Base-by-base conservation (phyloP, 768 basidiomycete genomes). In the Trametes cinnabarina region DNA sequence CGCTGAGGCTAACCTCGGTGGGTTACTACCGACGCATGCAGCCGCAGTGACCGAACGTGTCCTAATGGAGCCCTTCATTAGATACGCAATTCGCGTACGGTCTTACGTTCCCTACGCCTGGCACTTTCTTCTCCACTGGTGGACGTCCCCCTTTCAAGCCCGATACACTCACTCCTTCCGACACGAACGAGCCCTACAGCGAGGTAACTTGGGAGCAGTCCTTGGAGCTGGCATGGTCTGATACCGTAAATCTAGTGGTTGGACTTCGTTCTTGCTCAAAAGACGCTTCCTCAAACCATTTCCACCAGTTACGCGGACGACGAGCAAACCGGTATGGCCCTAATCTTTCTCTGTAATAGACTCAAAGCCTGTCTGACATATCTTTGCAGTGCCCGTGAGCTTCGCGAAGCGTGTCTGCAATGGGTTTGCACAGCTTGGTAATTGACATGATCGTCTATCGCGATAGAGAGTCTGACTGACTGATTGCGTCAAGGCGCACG, bases 281-380 rank as follows among this genome's bases (percentile, higher is more conserved):
- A 71, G 10, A 66, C 74, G 37, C 68, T 79, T 2, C 86, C 87
- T 14, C 78, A 82, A 60, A 75, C 82, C 5, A 87, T 91, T 39
- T 86, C 86, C 0, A 89, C 86, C 0, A 87, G 85, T 61, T 90
- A 90, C 66, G 85, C 79, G 3, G 88, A 90, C 46, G 79, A 82
- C 57, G 89, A 91, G 55, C 87, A 87, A 66, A 84, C 86, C 26
- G 81, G 86, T 85, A 56, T 15, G 63, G 49, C 19, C 32, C 4
- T 10, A 30, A 7, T 51, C 35, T 26, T 15, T 32, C 19, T 58
- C 81, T 3, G 44, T 17, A 3, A 79, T 82, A 47, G 77, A 77
- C 7, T 87, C 85, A 61, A 54, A 65, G 11, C 75, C 48, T 20
- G 28, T 52, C 40, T 62, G 20, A 52, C 32, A 10, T 4, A 4